Evolutionary conservation across 768 basidiomycete genomes (phyloP).

Genomic region (Piloderma croceum): DNA sequence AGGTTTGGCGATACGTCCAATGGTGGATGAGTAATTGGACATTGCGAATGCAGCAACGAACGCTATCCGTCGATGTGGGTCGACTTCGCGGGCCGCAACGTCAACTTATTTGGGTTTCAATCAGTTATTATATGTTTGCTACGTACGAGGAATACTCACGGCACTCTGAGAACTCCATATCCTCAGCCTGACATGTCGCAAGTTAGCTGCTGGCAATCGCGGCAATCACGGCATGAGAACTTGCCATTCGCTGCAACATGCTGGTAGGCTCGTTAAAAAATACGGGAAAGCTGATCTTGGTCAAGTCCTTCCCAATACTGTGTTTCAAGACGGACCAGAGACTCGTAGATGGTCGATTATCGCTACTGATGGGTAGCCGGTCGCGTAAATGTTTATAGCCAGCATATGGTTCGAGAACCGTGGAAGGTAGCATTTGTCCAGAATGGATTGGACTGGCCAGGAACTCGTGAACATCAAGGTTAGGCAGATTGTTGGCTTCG

Average conservation of each 20-base stretch:
- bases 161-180: constrained; percentile 96
- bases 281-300: constrained; percentile 92
- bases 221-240: constrained; percentile 10
- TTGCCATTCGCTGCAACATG: constrained; percentile 92
- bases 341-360: constrained; percentile 84
- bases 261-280: constrained; percentile 86
- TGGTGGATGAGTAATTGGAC: constrained; percentile 96
- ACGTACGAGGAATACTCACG: constrained; percentile 41
- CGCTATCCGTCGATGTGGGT: constrained; percentile 78
- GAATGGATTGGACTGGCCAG: constrained; percentile 44
- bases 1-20: constrained; percentile 94
- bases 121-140: constrained; percentile 7
- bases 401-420: constrained; percentile 43
- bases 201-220: constrained; percentile 3
- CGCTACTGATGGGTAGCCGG: constrained; percentile 55
- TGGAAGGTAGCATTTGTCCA: constrained; percentile 27
- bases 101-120: constrained; percentile 66
- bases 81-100: constrained; percentile 68
- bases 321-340: constrained; percentile 94
- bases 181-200: constrained; percentile 57
- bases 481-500: constrained; percentile 73
- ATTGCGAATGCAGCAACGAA: constrained; percentile 96
- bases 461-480: constrained; percentile 61
- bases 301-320: constrained; percentile 94
- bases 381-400: constrained; percentile 65